Percentiles rank a stretch among this genome's conserved stretches.
Conservation (phyloP, 352 stramenopile genomes). For the Globisporangium acanthophoron region DNA sequence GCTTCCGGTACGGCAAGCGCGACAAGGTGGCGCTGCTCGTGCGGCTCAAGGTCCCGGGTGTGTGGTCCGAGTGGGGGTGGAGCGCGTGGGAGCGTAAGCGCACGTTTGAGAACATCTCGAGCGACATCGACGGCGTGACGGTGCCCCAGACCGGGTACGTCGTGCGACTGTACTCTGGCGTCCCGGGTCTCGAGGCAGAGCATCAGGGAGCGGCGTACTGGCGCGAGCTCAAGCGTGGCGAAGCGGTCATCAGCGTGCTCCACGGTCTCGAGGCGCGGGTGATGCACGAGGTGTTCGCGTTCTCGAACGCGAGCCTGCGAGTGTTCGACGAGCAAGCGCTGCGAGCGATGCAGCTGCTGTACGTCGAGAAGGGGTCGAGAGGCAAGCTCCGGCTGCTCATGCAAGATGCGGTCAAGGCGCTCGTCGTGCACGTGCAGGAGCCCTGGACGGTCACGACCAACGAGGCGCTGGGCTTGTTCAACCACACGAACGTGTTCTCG, state of each 20-base stretch:
- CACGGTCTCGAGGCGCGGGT: slow-evolving; percentile 34
- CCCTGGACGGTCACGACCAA: slow-evolving; percentile 26
- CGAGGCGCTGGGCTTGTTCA: background rate
- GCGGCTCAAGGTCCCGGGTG: slow-evolving; percentile 30
- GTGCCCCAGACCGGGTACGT: slow-evolving; percentile 39
- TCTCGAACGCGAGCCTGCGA: slow-evolving; percentile 15
- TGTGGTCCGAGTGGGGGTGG: slow-evolving; percentile 46
- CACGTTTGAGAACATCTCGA: slow-evolving; percentile 34
- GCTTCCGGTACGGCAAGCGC: slow-evolving; percentile 39
- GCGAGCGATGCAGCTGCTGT: background rate
- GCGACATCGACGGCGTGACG: slow-evolving; percentile 18
- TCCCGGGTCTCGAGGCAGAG: slow-evolving; percentile 24
- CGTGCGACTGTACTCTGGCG: slow-evolving; percentile 40
- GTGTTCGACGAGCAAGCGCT: slow-evolving; percentile 25
- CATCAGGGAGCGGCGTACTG: slow-evolving; percentile 20
- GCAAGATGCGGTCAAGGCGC: slow-evolving; percentile 18
- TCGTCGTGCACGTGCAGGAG: slow-evolving; percentile 15
- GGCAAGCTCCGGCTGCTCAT: slow-evolving; percentile 10
- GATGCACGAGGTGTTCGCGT: slow-evolving; percentile 30
- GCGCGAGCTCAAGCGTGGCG: slow-evolving; percentile 44
- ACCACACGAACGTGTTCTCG: slow-evolving; percentile 18
- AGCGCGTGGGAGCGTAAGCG: slow-evolving; percentile 31
- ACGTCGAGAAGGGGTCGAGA: slow-evolving; percentile 2
- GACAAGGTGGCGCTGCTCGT: slow-evolving; percentile 48
- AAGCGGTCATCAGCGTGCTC: slow-evolving; percentile 33